Conservation (phyloP, 2,329 filamentous ascomycete species). For the Cladosporium sp. region DNA sequence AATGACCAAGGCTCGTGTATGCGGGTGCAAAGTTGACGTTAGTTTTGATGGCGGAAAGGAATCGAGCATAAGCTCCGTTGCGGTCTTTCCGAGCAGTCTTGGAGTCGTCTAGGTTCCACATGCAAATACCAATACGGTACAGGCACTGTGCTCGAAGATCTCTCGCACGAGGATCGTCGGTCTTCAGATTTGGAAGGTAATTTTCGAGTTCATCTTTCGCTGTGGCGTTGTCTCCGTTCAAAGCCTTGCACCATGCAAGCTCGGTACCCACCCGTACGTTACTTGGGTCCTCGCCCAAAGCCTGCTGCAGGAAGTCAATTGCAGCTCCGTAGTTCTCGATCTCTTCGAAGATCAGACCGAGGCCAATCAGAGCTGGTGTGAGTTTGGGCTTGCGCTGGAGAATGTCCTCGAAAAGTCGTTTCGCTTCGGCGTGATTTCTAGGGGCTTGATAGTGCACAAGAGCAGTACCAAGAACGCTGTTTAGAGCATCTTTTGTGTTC, state of each 20-base stretch:
- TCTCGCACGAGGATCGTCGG: conserved; percentile 60
- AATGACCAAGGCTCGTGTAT: conserved; percentile 87
- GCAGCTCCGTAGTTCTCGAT: conserved; percentile 86
- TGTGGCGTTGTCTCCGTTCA: conserved; percentile 71
- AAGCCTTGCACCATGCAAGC: conserved; percentile 86
- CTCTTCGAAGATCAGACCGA: conserved; percentile 90
- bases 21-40: conserved; percentile 86
- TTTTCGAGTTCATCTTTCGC: conserved; percentile 71
- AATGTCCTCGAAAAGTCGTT: conserved; percentile 79
- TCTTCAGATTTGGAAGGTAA: conserved; percentile 66
- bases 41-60: conserved; percentile 79
- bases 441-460: conserved; percentile 89
- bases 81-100: conserved; percentile 75
- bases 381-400: conserved; percentile 73
- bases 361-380: conserved; percentile 80
- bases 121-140: conserved; percentile 81
- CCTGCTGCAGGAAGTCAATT: conserved; percentile 75
- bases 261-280: conserved; percentile 84
- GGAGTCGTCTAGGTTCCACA: conserved; percentile 81
- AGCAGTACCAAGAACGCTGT: conserved; percentile 78
- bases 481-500: conserved; percentile 73
- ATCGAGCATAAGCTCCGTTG: conserved; percentile 78
- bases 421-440: conserved; percentile 85
- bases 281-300: conserved; percentile 68
- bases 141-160: conserved; percentile 83